A percentile compares a stretch with the other conserved stretches of the same genome.
These are phyloP conservation scores for Microdochium bolleyi DNA, from an alignment of 2,329 filamentous ascomycete genomes.

Conservation along the genomic window DNA sequence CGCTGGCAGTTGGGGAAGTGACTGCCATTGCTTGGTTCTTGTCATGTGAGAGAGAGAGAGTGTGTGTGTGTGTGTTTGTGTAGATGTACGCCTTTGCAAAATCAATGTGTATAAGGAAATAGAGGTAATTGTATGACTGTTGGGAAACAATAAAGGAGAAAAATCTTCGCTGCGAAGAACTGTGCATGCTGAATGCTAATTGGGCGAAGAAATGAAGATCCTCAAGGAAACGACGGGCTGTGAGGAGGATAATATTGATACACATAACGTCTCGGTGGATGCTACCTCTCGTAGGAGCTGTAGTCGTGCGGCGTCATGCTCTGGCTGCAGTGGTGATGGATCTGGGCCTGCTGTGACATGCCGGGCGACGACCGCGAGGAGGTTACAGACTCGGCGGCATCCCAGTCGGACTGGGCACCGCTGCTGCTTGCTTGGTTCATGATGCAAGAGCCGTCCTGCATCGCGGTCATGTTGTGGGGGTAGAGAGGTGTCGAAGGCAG, in stretches of 20 bases:
- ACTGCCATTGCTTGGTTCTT: too few relatives aligned
- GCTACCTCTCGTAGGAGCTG: conserved; percentile 3
- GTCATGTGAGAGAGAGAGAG: too few relatives aligned
- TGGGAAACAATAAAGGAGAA: background rate
- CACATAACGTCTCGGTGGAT: too few relatives aligned
- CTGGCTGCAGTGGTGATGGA: conserved; percentile 31
- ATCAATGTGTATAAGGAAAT: background rate
- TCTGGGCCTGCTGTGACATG: conserved; percentile 27
- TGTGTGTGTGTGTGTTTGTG: too few relatives aligned
- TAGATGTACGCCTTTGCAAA: too few relatives aligned
- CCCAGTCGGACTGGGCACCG: conserved; percentile 41
- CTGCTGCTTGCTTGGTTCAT: conserved; percentile 24
- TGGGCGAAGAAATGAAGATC: background rate
- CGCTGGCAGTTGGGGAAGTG: too few relatives aligned
- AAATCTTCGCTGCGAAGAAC: background rate
- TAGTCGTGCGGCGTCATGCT: conserved; percentile 37
- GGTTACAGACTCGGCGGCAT: conserved; percentile 31
- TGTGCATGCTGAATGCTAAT: background rate
- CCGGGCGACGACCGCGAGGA: conserved; percentile 27
- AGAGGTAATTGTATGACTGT: background rate
- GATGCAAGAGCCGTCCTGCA: conserved; percentile 24
- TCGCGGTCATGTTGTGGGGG: conserved; percentile 30
- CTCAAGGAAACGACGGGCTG: background rate
- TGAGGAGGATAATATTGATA: background rate
- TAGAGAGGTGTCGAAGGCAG: conserved; percentile 42